phyloP scores from a whole-genome alignment of 179 eudicot species.

The Vitellaria paradoxa region DNA sequence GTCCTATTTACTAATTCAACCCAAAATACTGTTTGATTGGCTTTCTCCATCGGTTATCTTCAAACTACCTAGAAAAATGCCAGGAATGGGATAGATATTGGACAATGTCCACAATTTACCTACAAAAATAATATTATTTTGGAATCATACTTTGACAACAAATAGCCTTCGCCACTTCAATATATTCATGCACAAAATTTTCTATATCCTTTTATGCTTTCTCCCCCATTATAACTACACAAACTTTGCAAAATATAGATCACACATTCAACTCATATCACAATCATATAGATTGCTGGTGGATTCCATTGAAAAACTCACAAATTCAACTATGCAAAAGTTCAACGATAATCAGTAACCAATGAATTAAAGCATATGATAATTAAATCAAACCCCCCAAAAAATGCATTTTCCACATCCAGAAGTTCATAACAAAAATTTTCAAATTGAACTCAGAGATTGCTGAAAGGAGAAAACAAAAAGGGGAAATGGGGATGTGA shows the following conservation, averaged over 20 bases:
- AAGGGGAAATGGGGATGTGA: neutral
- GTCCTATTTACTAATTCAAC: neutral
- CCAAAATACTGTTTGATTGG: neutral
- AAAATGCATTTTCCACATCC: neutral
- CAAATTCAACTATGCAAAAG: slow-evolving; percentile 7
- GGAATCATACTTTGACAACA: neutral
- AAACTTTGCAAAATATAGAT: neutral
- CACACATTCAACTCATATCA: neutral
- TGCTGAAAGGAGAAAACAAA: neutral
- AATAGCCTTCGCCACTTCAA: neutral
- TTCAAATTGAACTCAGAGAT: neutral
- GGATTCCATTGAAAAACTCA: neutral
- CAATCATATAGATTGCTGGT: neutral
- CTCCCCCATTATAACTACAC: neutral
- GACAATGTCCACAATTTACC: neutral
- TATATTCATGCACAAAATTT: neutral
- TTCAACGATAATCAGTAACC: neutral
- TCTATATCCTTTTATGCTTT: neutral
- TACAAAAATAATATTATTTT: neutral
- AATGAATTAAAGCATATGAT: neutral
- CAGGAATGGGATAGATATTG: neutral
- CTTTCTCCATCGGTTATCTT: neutral
- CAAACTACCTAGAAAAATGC: neutral
- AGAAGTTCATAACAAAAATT: neutral
- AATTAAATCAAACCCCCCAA: neutral